Conservation (phyloP, 2,329 filamentous ascomycete genomes). For the Fusarium sp. region DNA sequence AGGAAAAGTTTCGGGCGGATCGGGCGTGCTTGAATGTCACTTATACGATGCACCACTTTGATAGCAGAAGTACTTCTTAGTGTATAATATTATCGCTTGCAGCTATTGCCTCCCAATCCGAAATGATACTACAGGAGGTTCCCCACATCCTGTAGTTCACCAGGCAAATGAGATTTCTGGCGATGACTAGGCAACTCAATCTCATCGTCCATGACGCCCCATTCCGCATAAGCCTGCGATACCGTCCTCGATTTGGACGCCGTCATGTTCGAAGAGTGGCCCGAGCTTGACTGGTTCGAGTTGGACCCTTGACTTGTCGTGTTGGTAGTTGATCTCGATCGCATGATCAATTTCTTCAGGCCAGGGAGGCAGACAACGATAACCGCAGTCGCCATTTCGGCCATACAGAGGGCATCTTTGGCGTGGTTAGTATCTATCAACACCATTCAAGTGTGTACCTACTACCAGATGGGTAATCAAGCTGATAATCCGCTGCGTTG, state of each 20-base stretch:
- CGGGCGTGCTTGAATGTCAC: not conserved
- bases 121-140: not conserved
- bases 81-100: not conserved
- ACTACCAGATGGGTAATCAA: constrained; percentile 8
- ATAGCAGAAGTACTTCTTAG: not conserved
- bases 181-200: not conserved
- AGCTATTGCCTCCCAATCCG: not conserved
- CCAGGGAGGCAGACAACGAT: constrained; percentile 12
- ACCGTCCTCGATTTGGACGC: not conserved
- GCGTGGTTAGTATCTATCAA: not conserved
- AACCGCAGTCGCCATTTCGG: constrained; percentile 7
- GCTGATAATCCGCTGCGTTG: not conserved
- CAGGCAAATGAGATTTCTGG: too few species aligned
- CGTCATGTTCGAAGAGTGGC: rapidly evolving
- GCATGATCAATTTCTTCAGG: not conserved
- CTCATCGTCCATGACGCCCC: constrained; percentile 9
- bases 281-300: not conserved
- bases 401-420: not conserved
- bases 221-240: constrained; percentile 4
- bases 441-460: rapidly evolving
- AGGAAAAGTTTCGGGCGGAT: too few species aligned
- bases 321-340: not conserved
- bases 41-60: too few species aligned
- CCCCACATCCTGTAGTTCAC: not conserved
- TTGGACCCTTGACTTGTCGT: not conserved